phyloP scores from a whole-genome alignment of 257 asterid genomes.

The Petunia secreta region DNA sequence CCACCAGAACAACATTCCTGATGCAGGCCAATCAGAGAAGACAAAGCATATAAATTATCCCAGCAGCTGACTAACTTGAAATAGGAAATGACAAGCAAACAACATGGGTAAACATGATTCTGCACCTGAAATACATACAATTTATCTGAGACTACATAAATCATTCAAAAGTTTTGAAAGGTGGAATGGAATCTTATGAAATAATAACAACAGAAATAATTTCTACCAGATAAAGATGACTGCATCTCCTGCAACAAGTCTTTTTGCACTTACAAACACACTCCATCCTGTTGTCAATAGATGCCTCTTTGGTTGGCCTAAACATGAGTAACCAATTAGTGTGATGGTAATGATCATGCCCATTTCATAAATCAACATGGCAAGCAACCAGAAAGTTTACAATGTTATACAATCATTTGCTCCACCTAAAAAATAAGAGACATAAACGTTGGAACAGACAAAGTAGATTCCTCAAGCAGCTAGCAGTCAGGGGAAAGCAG shows the following conservation, averaged over 20 bases:
- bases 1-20: not conserved
- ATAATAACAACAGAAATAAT: slow-evolving; percentile 17
- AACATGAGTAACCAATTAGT: slow-evolving; percentile 27
- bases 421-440: slow-evolving; percentile 7
- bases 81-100: slow-evolving; percentile 7
- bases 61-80: not conserved
- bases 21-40: slow-evolving; percentile 10
- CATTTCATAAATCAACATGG: slow-evolving; percentile 21
- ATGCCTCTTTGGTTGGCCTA: slow-evolving; percentile 99
- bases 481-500: too few relatives aligned
- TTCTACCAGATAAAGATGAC: slow-evolving; percentile 94
- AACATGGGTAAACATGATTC: not conserved
- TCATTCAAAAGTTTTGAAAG: not conserved
- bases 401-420: not conserved
- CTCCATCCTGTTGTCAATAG: slow-evolving; percentile 99
- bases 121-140: not conserved
- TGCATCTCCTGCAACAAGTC: slow-evolving; percentile 91
- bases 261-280: slow-evolving; percentile 94
- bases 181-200: not conserved
- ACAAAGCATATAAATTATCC: not conserved
- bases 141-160: slow-evolving; percentile 6
- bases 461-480: not conserved
- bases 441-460: not conserved
- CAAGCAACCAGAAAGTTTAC: not conserved
- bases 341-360: slow-evolving; percentile 11